Evolutionary conservation across 768 basidiomycete genomes (phyloP).

Genomic region (Rubroboletus pulcherrimus): DNA sequence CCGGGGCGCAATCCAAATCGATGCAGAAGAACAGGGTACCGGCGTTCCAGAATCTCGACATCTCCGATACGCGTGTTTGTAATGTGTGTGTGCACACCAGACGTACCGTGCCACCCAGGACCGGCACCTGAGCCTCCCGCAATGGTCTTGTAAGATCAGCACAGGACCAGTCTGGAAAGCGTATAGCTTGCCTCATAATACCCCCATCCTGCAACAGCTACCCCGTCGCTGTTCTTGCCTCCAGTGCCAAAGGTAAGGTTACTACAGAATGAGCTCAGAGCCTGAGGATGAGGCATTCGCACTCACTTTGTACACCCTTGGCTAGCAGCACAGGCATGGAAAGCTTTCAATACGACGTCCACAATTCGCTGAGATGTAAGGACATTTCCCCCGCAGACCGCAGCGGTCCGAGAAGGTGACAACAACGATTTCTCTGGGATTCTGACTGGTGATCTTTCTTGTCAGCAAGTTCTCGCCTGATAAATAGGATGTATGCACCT

Average conservation of each 20-base stretch:
- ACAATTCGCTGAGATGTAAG: conserved; percentile 90
- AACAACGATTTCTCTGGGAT: conserved; percentile 79
- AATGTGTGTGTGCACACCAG: conserved; percentile 91
- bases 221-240: conserved; percentile 80
- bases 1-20: conserved; percentile 72
- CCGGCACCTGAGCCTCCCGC: conserved; percentile 94
- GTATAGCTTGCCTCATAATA: conserved; percentile 65
- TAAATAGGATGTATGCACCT: conserved; percentile 41
- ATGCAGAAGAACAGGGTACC: conserved; percentile 89
- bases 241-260: conserved; percentile 89
- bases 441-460: conserved; percentile 45
- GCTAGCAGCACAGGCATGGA: conserved; percentile 86
- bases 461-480: not conserved
- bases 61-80: conserved; percentile 93
- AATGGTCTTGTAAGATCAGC: conserved; percentile 54
- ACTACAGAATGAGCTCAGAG: conserved; percentile 35
- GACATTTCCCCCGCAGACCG: conserved; percentile 92
- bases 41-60: conserved; percentile 88
- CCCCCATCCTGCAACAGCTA: conserved; percentile 78
- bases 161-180: not conserved
- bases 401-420: conserved; percentile 79
- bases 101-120: conserved; percentile 84
- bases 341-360: conserved; percentile 90
- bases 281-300: not conserved
- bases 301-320: conserved; percentile 91